Percentiles rank a stretch among this genome's conserved stretches.
Evolutionary conservation across 1,284 basidiomycete species (phyloP).

Genomic region (Leccinum solheimii): DNA sequence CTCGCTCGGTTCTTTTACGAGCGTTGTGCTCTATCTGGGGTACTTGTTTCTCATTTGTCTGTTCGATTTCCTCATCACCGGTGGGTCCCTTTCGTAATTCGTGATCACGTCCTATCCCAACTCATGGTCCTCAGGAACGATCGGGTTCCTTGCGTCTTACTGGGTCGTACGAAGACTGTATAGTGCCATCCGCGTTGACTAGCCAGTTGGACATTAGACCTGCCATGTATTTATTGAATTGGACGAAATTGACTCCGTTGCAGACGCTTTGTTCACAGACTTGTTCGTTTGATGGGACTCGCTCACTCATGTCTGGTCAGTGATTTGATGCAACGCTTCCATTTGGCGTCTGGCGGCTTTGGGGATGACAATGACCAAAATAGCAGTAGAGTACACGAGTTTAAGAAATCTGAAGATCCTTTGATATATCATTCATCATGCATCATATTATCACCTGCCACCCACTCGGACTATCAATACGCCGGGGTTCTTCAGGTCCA

Average conservation of each 20-base stretch:
- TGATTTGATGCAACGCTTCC: neutral
- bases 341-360: neutral
- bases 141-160: conserved; percentile 86
- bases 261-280: neutral
- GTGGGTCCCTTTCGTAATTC: conserved; percentile 40
- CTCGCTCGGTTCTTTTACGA: conserved; percentile 81
- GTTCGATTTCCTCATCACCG: conserved; percentile 88
- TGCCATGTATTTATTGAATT: conserved; percentile 18
- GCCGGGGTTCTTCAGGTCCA: conserved; percentile 83
- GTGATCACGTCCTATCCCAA: conserved; percentile 4
- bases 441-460: neutral
- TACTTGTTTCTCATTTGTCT: conserved; percentile 85
- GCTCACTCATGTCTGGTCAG: neutral
- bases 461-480: conserved; percentile 79
- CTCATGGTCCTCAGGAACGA: conserved; percentile 54
- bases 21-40: conserved; percentile 86
- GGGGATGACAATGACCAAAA: neutral
- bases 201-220: conserved; percentile 11
- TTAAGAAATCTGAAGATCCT: neutral
- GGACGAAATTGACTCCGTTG: conserved; percentile 7
- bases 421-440: neutral
- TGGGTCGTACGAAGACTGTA: conserved; percentile 85
- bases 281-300: neutral
- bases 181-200: conserved; percentile 76
- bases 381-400: neutral